Conservation (phyloP, 352 stramenopile species). For the Phytophthora fragariaefolia region DNA sequence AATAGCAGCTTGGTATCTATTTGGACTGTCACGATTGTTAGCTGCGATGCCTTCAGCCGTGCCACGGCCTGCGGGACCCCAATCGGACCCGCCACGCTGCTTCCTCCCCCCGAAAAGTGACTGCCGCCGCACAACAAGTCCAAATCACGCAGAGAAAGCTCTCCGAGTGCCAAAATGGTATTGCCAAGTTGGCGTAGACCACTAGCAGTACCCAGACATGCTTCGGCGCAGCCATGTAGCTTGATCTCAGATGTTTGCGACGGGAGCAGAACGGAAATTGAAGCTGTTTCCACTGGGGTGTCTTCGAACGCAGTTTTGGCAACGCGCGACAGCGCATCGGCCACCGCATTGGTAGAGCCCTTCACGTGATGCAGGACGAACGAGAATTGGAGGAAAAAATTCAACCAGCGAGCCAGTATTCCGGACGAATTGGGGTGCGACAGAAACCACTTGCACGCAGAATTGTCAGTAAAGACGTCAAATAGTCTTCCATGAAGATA, state of each 20-base stretch:
- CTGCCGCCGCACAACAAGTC: not conserved
- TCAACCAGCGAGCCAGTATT: slow-evolving; percentile 4
- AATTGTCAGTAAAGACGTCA: slow-evolving; percentile 18
- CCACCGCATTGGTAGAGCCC: slow-evolving; percentile 1
- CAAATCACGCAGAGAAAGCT: not conserved
- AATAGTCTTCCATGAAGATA: slow-evolving; percentile 13
- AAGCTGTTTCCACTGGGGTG: too few species aligned
- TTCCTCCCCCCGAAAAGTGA: not conserved
- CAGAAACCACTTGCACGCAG: slow-evolving; percentile 10
- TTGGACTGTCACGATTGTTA: not conserved
- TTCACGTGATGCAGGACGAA: slow-evolving; percentile 16
- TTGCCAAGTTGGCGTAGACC: not conserved
- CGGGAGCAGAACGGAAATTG: too few species aligned
- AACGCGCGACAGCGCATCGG: slow-evolving; percentile 1
- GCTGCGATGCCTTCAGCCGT: not conserved
- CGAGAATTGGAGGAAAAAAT: slow-evolving; percentile 10
- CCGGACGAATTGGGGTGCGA: not conserved
- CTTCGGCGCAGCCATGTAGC: too few species aligned
- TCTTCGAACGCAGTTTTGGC: too few species aligned
- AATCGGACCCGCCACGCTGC: not conserved
- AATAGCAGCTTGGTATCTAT: not conserved
- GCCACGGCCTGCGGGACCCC: not conserved
- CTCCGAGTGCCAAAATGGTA: not conserved
- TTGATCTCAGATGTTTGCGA: too few species aligned
- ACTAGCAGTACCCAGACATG: too few species aligned